phyloP scores from a whole-genome alignment of 2,329 filamentous ascomycete genomes.

The Cytospora leucostoma region DNA sequence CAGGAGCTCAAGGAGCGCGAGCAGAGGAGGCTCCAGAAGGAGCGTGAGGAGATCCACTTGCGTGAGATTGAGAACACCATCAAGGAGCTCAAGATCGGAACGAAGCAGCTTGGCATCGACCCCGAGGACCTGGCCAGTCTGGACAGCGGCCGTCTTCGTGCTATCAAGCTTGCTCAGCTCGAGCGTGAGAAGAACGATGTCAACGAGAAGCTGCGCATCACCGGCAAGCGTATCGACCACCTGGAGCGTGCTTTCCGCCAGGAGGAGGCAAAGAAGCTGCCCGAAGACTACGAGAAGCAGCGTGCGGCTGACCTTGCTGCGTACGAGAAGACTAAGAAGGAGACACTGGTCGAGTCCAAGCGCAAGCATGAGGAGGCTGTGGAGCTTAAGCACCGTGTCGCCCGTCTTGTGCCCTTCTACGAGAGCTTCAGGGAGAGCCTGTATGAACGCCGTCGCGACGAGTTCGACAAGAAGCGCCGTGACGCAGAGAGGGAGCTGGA shows the following conservation, averaged over 20 bases:
- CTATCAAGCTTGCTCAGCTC: conserved; percentile 91
- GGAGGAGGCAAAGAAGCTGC: conserved; percentile 90
- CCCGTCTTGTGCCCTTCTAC: conserved; percentile 80
- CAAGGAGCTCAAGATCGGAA: conserved; percentile 85
- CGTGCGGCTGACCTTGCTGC: conserved; percentile 74
- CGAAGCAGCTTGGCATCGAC: conserved; percentile 75
- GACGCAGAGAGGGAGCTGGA: conserved; percentile 91
- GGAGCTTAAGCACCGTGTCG: conserved; percentile 89
- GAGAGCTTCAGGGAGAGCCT: conserved; percentile 81
- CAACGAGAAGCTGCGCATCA: conserved; percentile 85
- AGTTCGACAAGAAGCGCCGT: conserved; percentile 93
- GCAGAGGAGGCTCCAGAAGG: conserved; percentile 79
- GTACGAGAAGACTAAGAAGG: conserved; percentile 76
- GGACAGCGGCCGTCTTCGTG: conserved; percentile 86
- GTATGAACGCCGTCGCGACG: conserved; percentile 83
- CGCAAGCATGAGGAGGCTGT: conserved; percentile 90
- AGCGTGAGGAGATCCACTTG: conserved; percentile 86
- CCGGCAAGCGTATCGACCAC: conserved; percentile 94
- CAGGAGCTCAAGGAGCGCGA: conserved; percentile 92
- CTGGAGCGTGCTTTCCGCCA: conserved; percentile 95
- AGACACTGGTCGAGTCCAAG: conserved; percentile 79
- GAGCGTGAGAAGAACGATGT: conserved; percentile 98
- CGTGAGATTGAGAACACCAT: conserved; percentile 93
- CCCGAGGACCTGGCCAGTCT: conserved; percentile 80
- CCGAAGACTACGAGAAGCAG: conserved; percentile 82